Percentiles rank a stretch among this genome's conserved stretches.
Evolutionary conservation across 2,329 filamentous ascomycete genomes (phyloP).

Genomic region (Ceratocystiopsis minuta): DNA sequence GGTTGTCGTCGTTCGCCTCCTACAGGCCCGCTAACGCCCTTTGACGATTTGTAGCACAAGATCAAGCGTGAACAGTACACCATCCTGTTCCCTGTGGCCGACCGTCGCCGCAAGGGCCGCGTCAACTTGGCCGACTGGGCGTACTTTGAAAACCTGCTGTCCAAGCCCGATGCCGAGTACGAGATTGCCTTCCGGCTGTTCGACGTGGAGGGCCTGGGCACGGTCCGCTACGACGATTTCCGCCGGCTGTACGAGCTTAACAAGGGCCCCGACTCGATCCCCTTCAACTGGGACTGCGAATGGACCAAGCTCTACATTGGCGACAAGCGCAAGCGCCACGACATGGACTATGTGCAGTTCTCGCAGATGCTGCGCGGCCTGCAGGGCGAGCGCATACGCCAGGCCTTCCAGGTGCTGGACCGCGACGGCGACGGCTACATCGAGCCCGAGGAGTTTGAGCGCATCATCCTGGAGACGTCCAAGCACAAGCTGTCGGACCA

Average conservation of each 20-base stretch:
- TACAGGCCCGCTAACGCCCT: not conserved
- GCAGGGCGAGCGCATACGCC: conserved; percentile 87
- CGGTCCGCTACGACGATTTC: conserved; percentile 81
- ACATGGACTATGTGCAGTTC: conserved; percentile 91
- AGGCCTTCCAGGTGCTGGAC: conserved; percentile 87
- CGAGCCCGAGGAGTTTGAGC: conserved; percentile 85
- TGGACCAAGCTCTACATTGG: conserved; percentile 94
- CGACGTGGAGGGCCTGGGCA: conserved; percentile 66
- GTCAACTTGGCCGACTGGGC: conserved; percentile 75
- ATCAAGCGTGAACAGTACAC: conserved; percentile 92
- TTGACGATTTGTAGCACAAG: conserved; percentile 52
- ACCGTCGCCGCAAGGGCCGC: conserved; percentile 54
- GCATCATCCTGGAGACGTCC: conserved; percentile 84
- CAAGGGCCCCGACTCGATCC: conserved; percentile 68
- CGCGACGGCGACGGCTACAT: conserved; percentile 88
- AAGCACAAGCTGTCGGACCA: conserved; percentile 96
- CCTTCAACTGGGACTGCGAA: conserved; percentile 93
- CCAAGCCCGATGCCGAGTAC: conserved; percentile 93
- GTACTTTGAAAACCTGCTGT: conserved; percentile 82
- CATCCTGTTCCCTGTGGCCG: conserved; percentile 82
- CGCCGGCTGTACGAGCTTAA: conserved; percentile 71
- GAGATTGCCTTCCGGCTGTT: conserved; percentile 97
- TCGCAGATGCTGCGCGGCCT: conserved; percentile 93
- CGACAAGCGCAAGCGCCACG: conserved; percentile 68
- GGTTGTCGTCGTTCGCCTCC: not conserved